phyloP scores from a whole-genome alignment of 1,284 basidiomycete species.

The Entoloma clypeatum region DNA sequence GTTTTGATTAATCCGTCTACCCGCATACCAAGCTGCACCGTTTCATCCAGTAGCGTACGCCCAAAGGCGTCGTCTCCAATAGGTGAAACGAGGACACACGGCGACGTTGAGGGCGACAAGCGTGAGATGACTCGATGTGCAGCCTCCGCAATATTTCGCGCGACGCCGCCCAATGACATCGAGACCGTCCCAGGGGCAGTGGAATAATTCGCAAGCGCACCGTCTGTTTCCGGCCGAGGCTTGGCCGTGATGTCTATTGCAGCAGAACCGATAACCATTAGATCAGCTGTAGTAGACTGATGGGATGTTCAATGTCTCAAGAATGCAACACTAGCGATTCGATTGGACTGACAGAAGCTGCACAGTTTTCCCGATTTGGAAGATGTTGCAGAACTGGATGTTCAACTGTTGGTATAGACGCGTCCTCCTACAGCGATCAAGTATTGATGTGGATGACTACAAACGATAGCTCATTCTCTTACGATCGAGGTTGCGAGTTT shows the following conservation, averaged over 20 bases:
- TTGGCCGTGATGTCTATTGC: slow-evolving; percentile 83
- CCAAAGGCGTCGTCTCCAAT: slow-evolving; percentile 72
- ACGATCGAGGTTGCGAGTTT: slow-evolving; percentile 43
- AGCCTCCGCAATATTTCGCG: slow-evolving; percentile 90
- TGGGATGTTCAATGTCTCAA: neutral
- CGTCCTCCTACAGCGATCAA: slow-evolving; percentile 4
- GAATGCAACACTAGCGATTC: neutral
- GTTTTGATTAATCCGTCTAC: slow-evolving; percentile 69
- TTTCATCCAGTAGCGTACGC: slow-evolving; percentile 55
- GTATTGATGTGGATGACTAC: slow-evolving; percentile 8
- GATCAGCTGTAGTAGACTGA: slow-evolving; percentile 24
- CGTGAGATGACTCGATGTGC: slow-evolving; percentile 62
- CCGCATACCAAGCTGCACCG: slow-evolving; percentile 65
- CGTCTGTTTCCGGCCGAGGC: slow-evolving; percentile 25
- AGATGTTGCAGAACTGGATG: slow-evolving; percentile 2
- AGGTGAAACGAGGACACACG: slow-evolving; percentile 57
- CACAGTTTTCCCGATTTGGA: slow-evolving; percentile 1
- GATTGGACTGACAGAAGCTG: slow-evolving; percentile 11
- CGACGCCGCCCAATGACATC: slow-evolving; percentile 86
- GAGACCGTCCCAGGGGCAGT: slow-evolving; percentile 79
- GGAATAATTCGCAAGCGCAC: slow-evolving; percentile 45
- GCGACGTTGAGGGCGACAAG: slow-evolving; percentile 30
- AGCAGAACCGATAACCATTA: slow-evolving; percentile 78
- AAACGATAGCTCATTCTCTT: slow-evolving; percentile 24
- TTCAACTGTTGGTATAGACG: slow-evolving; percentile 1